These are phyloP conservation scores for Polymyxa betae DNA, from an alignment of 208 protist species.

Conservation along the genomic window DNA sequence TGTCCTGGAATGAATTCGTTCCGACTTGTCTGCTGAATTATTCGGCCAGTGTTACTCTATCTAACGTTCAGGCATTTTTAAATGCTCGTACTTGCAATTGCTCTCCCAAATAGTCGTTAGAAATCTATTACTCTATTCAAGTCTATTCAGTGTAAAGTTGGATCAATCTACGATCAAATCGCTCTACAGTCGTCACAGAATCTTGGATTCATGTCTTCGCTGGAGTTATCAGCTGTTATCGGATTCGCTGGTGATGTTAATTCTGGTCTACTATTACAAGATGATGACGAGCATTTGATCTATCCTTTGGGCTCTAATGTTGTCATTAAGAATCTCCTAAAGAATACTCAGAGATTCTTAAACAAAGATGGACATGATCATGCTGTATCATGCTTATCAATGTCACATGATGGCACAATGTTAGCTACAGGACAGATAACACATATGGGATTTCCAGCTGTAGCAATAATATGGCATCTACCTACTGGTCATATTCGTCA, in stretches of 20 bases:
- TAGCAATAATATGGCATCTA: conserved; percentile 71
- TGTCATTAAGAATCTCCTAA: conserved; percentile 78
- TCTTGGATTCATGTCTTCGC: conserved; percentile 47
- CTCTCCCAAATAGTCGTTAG: too few species aligned
- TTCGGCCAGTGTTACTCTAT: too few species aligned
- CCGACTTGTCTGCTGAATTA: too few species aligned
- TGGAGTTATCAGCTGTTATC: conserved; percentile 46
- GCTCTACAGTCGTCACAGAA: too few species aligned
- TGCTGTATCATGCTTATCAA: conserved; percentile 86
- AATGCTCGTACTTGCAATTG: too few species aligned
- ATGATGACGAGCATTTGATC: conserved; percentile 83
- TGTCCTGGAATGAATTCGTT: too few species aligned
- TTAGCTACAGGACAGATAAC: conserved; percentile 89
- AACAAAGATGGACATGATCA: conserved; percentile 83
- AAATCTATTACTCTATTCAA: too few species aligned
- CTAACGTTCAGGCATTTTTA: too few species aligned
- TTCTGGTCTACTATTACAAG: conserved; percentile 82
- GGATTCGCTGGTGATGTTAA: conserved; percentile 74
- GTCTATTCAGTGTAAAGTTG: too few species aligned
- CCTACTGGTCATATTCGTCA: conserved; percentile 74
- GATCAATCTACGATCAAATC: too few species aligned
- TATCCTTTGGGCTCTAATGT: conserved; percentile 89
- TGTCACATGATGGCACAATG: conserved; percentile 84
- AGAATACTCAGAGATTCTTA: conserved; percentile 51
- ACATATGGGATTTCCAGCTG: conserved; percentile 84